Conservation (phyloP, 768 basidiomycete genomes). For the Plicaturopsis crispa region DNA sequence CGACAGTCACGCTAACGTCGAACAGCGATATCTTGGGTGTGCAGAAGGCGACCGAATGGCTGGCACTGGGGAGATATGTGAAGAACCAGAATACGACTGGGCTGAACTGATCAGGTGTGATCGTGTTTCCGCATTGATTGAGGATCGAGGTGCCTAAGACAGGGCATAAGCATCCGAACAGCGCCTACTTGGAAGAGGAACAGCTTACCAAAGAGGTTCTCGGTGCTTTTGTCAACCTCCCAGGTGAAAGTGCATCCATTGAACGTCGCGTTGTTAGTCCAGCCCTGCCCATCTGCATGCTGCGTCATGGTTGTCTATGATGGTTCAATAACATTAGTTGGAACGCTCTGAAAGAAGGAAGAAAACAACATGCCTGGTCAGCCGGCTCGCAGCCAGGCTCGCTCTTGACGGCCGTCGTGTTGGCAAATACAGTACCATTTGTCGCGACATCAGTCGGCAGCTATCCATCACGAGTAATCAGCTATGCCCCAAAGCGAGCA, state of each 20-base stretch:
- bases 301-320: constrained; percentile 30
- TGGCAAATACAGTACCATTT: constrained; percentile 40
- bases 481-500: neutral
- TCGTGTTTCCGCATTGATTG: constrained; percentile 14
- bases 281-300: constrained; percentile 22
- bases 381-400: constrained; percentile 34
- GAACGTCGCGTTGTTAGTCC: constrained; percentile 35
- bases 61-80: constrained; percentile 20
- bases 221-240: constrained; percentile 29
- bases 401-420: constrained; percentile 40
- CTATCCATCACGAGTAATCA: constrained; percentile 14
- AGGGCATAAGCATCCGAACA: too few species aligned
- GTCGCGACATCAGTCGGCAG: constrained; percentile 24
- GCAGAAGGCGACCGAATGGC: constrained; percentile 37
- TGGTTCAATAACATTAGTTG: neutral
- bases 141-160: too few species aligned
- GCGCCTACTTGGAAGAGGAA: too few species aligned
- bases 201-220: constrained; percentile 33
- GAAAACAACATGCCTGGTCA: constrained; percentile 21
- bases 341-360: neutral
- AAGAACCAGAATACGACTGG: constrained; percentile 57
- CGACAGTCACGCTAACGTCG: constrained; percentile 36
- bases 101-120: constrained; percentile 27
- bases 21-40: constrained; percentile 33
- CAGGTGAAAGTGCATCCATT: constrained; percentile 34